Percentiles rank a stretch among this genome's conserved stretches.
These are phyloP conservation scores for Gaeumannomyces sp. DNA, from an alignment of 2,329 filamentous ascomycete species.

Conservation along the genomic window DNA sequence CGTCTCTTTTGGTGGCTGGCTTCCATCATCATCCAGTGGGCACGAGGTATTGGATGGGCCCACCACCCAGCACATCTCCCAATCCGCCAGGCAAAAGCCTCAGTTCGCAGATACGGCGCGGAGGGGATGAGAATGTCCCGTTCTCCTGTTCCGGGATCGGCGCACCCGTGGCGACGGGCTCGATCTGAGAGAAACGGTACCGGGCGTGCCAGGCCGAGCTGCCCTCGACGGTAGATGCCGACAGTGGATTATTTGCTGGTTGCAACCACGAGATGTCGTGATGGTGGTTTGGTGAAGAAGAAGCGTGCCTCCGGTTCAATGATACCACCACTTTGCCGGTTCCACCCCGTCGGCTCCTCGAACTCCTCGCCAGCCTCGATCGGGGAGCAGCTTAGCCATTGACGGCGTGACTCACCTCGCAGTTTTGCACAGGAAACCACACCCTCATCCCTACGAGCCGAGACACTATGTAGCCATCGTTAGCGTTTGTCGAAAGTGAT, in stretches of 20 bases:
- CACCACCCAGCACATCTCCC: too few species aligned
- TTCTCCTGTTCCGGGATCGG: neutral
- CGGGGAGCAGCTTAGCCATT: too few species aligned
- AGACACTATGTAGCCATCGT: neutral
- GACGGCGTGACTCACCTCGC: neutral
- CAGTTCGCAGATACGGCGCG: too few species aligned
- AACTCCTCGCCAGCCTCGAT: neutral
- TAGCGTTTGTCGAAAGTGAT: neutral
- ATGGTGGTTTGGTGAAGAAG: neutral
- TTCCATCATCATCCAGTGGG: neutral
- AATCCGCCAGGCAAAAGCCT: too few species aligned
- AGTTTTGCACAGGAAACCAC: neutral
- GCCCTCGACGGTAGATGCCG: neutral
- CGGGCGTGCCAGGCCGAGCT: neutral
- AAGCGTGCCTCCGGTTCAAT: too few species aligned
- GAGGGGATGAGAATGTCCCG: too few species aligned
- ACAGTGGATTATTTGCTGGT: neutral
- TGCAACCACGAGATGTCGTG: neutral
- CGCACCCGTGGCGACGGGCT: neutral
- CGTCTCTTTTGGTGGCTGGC: neutral
- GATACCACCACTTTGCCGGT: too few species aligned
- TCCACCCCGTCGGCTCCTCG: neutral
- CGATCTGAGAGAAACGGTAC: neutral
- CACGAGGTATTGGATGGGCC: too few species aligned
- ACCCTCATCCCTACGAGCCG: neutral